Base-by-base conservation (phyloP, 768 basidiomycete species). In the Podaxis sp. region DNA sequence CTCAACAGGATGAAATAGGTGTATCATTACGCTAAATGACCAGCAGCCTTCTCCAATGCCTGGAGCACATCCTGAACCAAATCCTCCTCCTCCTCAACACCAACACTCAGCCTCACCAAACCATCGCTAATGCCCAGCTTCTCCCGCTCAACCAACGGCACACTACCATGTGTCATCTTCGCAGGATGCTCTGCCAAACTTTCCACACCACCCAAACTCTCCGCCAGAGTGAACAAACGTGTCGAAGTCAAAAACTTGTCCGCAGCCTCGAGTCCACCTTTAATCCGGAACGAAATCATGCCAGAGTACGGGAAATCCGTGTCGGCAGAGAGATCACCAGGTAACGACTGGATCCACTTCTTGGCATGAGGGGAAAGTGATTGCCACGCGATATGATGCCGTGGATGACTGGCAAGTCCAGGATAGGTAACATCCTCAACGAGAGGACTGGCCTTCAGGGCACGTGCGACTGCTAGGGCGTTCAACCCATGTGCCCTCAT, bases 171-270 rank as follows among this genome's bases (percentile, higher is more conserved):
- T 7, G 94, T 96, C 95, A 97, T 97, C 75, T 80, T 78, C 49
- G 88, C 86, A 0, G 95, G 96, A 50, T 91, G 81, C 73, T 98
- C 95, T 0, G 91, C 91, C 37, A 98, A 76, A 72, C 87, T 90
- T 82, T 99, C 96, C 4, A 97, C 93, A 0, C 95, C 96, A 1
- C 96, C 96, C 4, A 98, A 76, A 26, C 86, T 88, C 82, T 96
- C 95, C 0, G 95, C 96, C 12, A 98, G 80, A 26, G 87, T 82
- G 70, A 95, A 95, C 37, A 96, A 71, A 28, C 84, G 74, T 3
- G 87, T 80, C 0, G 83, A 73, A 0, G 83, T 84, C 60, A 96
- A 72, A 77, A 97, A 95, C 63, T 69, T 77, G 56, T 88, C 82
- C 2, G 91, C 89, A 65, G 83, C 80, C 51, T 64, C 69, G 30